phyloP scores from a whole-genome alignment of 768 basidiomycete species.

The Trametes sanguinea region DNA sequence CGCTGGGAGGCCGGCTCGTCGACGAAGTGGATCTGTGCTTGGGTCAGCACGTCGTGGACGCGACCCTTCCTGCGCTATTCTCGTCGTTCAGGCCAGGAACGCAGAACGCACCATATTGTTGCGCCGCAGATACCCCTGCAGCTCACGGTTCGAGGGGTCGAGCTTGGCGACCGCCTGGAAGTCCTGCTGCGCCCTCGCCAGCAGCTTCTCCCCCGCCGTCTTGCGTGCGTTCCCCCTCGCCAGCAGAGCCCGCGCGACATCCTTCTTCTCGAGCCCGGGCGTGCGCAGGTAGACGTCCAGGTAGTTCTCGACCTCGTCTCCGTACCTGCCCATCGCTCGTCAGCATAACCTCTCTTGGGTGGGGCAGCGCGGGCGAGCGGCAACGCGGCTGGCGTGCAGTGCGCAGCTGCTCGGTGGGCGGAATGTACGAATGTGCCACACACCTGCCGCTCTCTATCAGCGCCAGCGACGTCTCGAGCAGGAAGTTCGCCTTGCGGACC shows the following conservation, averaged over 20 bases:
- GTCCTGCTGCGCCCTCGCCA: conserved; percentile 63
- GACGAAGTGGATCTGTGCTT: conserved; percentile 50
- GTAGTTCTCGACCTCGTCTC: conserved; percentile 63
- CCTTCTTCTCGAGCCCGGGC: conserved; percentile 52
- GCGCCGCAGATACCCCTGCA: conserved; percentile 49
- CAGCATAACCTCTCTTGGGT: not conserved
- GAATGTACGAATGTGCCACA: conserved; percentile 10
- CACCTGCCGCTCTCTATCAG: conserved; percentile 40
- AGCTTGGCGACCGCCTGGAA: conserved; percentile 60
- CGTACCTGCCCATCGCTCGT: conserved; percentile 47
- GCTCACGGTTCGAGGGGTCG: conserved; percentile 59
- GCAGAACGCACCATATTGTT: conserved; percentile 43
- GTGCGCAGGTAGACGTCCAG: conserved; percentile 66
- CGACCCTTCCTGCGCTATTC: too few relatives aligned
- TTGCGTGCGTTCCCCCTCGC: conserved; percentile 63
- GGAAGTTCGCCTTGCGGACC: conserved; percentile 36
- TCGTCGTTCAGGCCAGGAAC: not conserved
- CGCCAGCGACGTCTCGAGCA: conserved; percentile 37
- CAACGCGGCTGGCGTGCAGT: too few relatives aligned
- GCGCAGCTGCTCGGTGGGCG: not conserved
- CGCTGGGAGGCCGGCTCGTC: conserved; percentile 61
- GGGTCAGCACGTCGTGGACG: not conserved
- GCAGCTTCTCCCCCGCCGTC: conserved; percentile 52
- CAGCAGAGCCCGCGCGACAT: conserved; percentile 55
- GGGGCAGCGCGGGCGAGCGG: too few relatives aligned